Conservation (phyloP, 2,329 filamentous ascomycete genomes). For the Hypocrella siamensis region DNA sequence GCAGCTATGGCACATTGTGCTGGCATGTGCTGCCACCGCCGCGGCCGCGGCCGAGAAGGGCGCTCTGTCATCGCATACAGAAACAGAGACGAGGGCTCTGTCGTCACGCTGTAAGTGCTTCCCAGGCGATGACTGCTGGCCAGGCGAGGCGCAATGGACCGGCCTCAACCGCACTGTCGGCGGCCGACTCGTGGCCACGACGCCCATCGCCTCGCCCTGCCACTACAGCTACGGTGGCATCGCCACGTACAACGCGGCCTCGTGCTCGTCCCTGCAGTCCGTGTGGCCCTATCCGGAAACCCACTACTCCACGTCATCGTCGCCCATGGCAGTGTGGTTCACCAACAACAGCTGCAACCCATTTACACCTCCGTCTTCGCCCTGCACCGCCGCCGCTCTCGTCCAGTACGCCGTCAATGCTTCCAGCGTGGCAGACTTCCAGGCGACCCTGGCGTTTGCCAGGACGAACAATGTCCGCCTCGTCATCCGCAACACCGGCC, state of each 20-base stretch:
- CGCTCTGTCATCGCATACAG: no score
- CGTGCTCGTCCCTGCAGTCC: slow-evolving; percentile 19
- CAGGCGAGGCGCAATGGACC: slow-evolving; percentile 26
- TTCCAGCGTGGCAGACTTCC: background rate
- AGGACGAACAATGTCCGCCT: slow-evolving; percentile 26
- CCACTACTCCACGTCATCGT: slow-evolving; percentile 3
- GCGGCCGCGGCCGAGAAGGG: no score
- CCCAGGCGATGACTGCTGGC: slow-evolving; percentile 40
- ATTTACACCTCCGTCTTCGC: slow-evolving; percentile 17
- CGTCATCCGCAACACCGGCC: slow-evolving; percentile 36
- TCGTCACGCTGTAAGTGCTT: slow-evolving; percentile 21
- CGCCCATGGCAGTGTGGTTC: slow-evolving; percentile 17
- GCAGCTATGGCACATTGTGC: no score
- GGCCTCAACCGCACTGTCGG: slow-evolving; percentile 34
- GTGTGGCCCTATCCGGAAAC: background rate
- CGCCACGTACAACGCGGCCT: slow-evolving; percentile 22
- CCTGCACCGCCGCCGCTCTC: slow-evolving; percentile 25
- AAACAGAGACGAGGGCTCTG: no score
- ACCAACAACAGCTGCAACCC: slow-evolving; percentile 18
- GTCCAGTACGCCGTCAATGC: slow-evolving; percentile 6
- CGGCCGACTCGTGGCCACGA: slow-evolving; percentile 32
- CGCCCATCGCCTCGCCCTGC: slow-evolving; percentile 33
- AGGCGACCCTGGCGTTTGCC: slow-evolving; percentile 15
- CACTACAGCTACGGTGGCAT: no score
- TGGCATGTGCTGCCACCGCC: no score